These are phyloP conservation scores for Coemansia asiatica DNA, from an alignment of 192 early-diverging fungal genomes.

Conservation along the genomic window DNA sequence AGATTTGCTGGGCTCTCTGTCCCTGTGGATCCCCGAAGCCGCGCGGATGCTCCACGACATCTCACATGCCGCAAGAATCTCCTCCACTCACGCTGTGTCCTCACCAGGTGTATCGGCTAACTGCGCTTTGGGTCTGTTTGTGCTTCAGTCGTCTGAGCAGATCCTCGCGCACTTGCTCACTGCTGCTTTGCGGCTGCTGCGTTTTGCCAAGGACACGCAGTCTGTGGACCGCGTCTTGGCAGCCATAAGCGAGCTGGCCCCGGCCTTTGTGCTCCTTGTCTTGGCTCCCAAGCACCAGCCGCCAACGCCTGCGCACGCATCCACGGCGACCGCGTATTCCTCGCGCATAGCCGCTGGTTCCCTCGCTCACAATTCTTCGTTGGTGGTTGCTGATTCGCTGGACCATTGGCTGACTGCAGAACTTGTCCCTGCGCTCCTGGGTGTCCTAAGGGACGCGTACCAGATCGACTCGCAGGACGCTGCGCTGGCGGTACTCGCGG, in stretches of 20 bases:
- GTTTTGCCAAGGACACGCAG: slow-evolving; percentile 21
- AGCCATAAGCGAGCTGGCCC: slow-evolving; percentile 17
- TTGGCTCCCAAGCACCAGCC: slow-evolving; percentile 29
- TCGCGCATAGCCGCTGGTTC: slow-evolving; percentile 13
- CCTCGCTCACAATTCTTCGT: neutral
- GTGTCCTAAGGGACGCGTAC: slow-evolving; percentile 17
- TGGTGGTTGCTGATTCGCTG: slow-evolving; percentile 7
- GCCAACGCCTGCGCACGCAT: slow-evolving; percentile 36
- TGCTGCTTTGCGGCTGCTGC: slow-evolving; percentile 12
- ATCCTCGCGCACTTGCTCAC: slow-evolving; percentile 15
- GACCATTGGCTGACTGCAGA: slow-evolving; percentile 19
- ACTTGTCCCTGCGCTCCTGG: neutral
- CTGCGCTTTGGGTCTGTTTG: slow-evolving; percentile 6
- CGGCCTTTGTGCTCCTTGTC: slow-evolving; percentile 22
- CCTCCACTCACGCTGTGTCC: neutral
- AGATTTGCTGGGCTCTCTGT: slow-evolving; percentile 15
- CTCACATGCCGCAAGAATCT: slow-evolving; percentile 12
- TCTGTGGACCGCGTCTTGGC: slow-evolving; percentile 11
- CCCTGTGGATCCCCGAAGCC: slow-evolving; percentile 26
- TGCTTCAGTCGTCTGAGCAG: slow-evolving; percentile 9
- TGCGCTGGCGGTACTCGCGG: slow-evolving; percentile 18
- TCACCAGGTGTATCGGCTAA: no score
- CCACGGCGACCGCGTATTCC: slow-evolving; percentile 15
- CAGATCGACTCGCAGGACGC: slow-evolving; percentile 31
- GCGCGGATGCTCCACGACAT: slow-evolving; percentile 43